Evolutionary conservation across 1,139 yeast genomes (phyloP).

Genomic region (Pichia sp.): DNA sequence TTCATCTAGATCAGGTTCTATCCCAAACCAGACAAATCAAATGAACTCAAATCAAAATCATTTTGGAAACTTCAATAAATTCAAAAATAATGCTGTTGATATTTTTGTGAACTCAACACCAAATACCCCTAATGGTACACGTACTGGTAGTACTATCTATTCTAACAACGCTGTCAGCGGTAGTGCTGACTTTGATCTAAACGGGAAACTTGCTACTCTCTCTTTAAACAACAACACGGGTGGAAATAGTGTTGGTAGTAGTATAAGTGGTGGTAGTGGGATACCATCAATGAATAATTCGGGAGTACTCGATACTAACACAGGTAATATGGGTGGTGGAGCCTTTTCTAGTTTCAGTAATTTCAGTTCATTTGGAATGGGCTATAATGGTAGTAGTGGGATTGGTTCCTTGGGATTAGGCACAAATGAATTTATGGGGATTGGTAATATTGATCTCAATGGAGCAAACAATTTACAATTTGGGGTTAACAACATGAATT

Average conservation of each 20-base stretch:
- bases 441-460: not conserved
- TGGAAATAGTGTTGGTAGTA: conserved; percentile 4
- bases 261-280: conserved; percentile 2
- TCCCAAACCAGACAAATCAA: conserved; percentile 12
- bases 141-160: not conserved
- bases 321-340: no score
- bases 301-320: not conserved
- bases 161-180: not conserved
- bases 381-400: not conserved
- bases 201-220: conserved; percentile 23
- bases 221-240: conserved; percentile 15
- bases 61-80: not conserved
- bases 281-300: conserved; percentile 2
- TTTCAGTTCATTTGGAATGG: not conserved
- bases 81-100: not conserved
- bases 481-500: no score
- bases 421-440: not conserved
- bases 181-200: conserved; percentile 12
- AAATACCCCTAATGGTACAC: not conserved
- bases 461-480: no score
- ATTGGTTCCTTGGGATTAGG: not conserved
- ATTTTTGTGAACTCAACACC: not conserved
- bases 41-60: not conserved
- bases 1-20: conserved; percentile 13
- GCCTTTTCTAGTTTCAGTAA: not conserved